A percentile compares a stretch with the other conserved stretches of the same genome.
Evolutionary conservation across 1,139 yeast species (phyloP).

Genomic region (Lodderomyces theae): DNA sequence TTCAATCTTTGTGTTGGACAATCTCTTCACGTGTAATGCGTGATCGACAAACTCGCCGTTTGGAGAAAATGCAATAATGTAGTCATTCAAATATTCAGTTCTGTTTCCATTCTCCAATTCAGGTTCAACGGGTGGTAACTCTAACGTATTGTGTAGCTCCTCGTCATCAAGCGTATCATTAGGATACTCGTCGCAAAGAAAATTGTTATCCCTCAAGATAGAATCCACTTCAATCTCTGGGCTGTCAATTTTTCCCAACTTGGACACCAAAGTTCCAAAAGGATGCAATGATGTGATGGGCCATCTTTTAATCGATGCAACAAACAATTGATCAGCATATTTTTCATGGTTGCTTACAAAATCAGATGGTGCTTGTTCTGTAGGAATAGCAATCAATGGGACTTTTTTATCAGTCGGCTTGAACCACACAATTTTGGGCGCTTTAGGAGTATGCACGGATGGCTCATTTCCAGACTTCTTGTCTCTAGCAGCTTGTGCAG

Average conservation of each 20-base stretch:
- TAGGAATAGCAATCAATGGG: slow-evolving; percentile 95
- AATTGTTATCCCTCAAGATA: slow-evolving; percentile 87
- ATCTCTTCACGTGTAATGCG: slow-evolving; percentile 71
- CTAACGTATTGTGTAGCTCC: slow-evolving; percentile 21
- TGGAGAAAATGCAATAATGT: slow-evolving; percentile 65
- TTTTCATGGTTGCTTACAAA: slow-evolving; percentile 89
- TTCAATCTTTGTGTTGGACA: slow-evolving; percentile 60
- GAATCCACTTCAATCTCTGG: slow-evolving; percentile 82
- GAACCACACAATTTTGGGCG: slow-evolving; percentile 97
- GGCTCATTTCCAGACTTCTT: slow-evolving; percentile 54
- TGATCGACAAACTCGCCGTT: slow-evolving; percentile 65
- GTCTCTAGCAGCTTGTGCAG: slow-evolving; percentile 79
- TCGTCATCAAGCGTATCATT: slow-evolving; percentile 22
- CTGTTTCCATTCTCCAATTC: slow-evolving; percentile 43
- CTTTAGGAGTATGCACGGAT: slow-evolving; percentile 49
- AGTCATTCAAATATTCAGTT: slow-evolving; percentile 58
- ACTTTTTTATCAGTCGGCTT: slow-evolving; percentile 97
- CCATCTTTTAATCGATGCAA: slow-evolving; percentile 97
- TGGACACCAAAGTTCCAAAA: slow-evolving; percentile 88
- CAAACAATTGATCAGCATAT: slow-evolving; percentile 79
- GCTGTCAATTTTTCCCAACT: slow-evolving; percentile 79
- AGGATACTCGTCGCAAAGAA: slow-evolving; percentile 80
- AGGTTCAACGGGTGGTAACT: slow-evolving; percentile 36
- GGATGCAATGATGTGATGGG: slow-evolving; percentile 98
- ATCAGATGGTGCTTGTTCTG: slow-evolving; percentile 96